Percentiles rank a stretch among this genome's conserved stretches.
Conservation (phyloP, 305 asterid species). For the Fraxinus greggii region DNA sequence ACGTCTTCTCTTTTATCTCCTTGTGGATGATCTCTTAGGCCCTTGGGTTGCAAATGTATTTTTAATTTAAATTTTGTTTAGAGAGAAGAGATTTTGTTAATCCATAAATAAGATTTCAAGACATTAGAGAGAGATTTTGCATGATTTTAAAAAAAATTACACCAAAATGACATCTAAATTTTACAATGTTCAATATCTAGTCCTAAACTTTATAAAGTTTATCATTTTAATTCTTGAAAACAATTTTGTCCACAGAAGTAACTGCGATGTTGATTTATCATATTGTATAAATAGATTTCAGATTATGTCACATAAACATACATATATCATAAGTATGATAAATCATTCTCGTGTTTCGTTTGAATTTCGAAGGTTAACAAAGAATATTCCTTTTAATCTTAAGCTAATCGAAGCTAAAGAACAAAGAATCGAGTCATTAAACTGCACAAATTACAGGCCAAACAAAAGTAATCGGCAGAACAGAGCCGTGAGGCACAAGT, state of each 20-base stretch:
- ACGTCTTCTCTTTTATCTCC: neutral
- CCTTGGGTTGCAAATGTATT: neutral
- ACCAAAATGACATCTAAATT: no score
- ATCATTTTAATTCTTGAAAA: no score
- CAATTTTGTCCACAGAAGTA: neutral
- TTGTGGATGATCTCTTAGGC: neutral
- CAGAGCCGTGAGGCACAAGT: constrained; percentile 38
- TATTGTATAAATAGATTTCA: neutral
- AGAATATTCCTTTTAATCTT: neutral
- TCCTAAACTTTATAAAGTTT: no score
- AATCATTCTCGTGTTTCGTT: no score
- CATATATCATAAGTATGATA: neutral
- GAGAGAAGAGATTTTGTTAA: neutral
- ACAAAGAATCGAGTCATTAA: constrained; percentile 1
- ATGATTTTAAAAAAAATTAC: no score
- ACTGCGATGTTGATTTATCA: neutral
- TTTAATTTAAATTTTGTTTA: no score
- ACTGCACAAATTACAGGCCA: neutral
- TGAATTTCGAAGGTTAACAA: no score
- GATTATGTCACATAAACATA: neutral
- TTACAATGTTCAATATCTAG: no score
- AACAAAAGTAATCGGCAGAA: constrained; percentile 8
- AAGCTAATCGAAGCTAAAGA: neutral
- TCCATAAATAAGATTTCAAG: neutral
- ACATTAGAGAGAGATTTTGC: no score